A percentile compares a stretch with the other conserved stretches of the same genome.
Conservation (phyloP, 2,329 filamentous ascomycete species). For the Fusarium haematococcum region DNA sequence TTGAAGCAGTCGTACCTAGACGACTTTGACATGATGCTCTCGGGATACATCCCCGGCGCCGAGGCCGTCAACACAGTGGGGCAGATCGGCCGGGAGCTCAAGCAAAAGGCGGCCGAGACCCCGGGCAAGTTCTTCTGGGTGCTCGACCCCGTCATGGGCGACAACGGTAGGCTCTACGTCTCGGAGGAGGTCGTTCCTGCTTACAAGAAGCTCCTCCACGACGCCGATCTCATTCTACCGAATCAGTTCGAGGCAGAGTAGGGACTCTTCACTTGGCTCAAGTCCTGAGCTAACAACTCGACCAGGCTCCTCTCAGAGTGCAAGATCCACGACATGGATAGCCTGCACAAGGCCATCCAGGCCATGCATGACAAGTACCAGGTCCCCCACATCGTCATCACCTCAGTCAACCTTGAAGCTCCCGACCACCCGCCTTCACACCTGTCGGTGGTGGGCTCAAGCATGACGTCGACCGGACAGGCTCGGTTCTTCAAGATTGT, state of each 20-base stretch:
- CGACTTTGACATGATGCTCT: conserved; percentile 93
- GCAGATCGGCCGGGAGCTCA: conserved; percentile 83
- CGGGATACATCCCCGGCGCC: conserved; percentile 92
- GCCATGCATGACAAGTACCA: conserved; percentile 80
- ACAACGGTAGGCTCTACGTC: conserved; percentile 92
- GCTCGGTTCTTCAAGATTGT: conserved; percentile 90
- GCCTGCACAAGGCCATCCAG: conserved; percentile 79
- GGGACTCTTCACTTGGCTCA: conserved; percentile 46
- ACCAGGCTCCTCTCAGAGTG: conserved; percentile 85
- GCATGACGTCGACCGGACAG: conserved; percentile 69
- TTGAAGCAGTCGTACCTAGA: conserved; percentile 86
- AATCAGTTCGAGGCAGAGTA: conserved; percentile 99
- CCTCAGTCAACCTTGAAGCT: conserved; percentile 79
- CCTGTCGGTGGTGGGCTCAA: conserved; percentile 83
- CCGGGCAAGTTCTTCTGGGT: conserved; percentile 95
- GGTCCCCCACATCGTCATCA: conserved; percentile 92
- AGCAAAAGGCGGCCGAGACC: conserved; percentile 68
- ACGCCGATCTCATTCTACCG: conserved; percentile 92
- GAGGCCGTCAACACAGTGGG: conserved; percentile 87
- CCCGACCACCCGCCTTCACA: conserved; percentile 61
- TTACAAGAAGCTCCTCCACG: conserved; percentile 81
- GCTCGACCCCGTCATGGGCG: conserved; percentile 97
- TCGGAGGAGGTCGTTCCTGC: conserved; percentile 90
- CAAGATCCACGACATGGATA: conserved; percentile 80
- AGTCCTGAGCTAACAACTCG: conserved; percentile 6